Percentiles rank a stretch among this genome's conserved stretches.
Conservation (phyloP, 139 green algal genomes). For the Eudorina sp. region DNA sequence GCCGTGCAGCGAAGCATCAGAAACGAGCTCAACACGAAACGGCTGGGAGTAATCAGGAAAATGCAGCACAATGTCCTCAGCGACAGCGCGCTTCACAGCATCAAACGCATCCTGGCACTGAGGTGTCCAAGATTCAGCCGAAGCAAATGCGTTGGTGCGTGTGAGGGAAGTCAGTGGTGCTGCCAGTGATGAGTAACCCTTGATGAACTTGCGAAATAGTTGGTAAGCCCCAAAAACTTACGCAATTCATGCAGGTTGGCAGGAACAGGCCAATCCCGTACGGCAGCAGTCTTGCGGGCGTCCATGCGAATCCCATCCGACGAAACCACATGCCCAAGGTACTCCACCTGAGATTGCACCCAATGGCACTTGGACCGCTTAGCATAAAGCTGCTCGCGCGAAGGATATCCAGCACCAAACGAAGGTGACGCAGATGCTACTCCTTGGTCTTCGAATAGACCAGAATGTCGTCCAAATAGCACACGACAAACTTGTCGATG, state of each 20-base stretch:
- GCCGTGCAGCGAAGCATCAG: neutral
- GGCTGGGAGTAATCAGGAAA: constrained; percentile 32
- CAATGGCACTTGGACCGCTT: constrained; percentile 69
- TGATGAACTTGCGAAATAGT: constrained; percentile 28
- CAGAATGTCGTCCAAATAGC: constrained; percentile 74
- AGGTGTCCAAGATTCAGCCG: neutral
- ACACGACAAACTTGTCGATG: constrained; percentile 63
- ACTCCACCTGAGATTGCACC: neutral
- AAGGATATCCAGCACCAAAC: constrained; percentile 54
- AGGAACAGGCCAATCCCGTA: neutral
- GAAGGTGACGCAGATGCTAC: constrained; percentile 62
- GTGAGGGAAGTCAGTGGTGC: neutral
- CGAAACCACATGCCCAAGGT: neutral
- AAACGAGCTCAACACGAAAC: neutral
- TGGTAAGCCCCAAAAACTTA: constrained; percentile 2
- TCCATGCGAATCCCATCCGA: neutral
- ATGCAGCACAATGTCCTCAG: neutral
- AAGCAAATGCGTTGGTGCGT: neutral
- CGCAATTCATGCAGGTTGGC: neutral
- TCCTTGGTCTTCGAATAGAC: constrained; percentile 53
- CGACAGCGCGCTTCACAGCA: neutral
- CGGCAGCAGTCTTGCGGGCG: neutral
- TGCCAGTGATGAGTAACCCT: neutral
- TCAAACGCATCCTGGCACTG: neutral
- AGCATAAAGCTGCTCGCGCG: constrained; percentile 60